These are phyloP conservation scores for Pilatotrama ljubarskyi DNA, from an alignment of 768 basidiomycete species.

Conservation along the genomic window DNA sequence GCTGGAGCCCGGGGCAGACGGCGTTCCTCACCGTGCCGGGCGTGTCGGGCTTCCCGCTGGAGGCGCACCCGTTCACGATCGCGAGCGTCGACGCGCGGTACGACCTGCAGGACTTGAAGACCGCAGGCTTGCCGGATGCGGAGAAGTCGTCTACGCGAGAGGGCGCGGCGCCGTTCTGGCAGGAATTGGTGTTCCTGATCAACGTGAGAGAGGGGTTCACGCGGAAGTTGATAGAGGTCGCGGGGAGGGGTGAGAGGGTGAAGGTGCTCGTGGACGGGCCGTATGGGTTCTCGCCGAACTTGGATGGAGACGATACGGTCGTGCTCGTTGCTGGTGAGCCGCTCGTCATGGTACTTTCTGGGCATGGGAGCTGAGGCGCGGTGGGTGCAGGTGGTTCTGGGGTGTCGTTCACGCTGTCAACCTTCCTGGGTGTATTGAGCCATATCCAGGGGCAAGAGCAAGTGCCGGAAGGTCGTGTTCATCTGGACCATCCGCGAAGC, in stretches of 20 bases:
- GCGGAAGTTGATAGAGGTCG: constrained; percentile 41
- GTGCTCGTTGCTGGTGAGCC: constrained; percentile 51
- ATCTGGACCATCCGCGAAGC: constrained; percentile 45
- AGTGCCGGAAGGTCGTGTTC: constrained; percentile 38
- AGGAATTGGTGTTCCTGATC: constrained; percentile 58
- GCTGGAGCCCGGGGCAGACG: constrained; percentile 55
- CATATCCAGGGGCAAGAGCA: constrained; percentile 29
- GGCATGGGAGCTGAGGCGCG: not conserved
- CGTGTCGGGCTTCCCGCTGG: constrained; percentile 45
- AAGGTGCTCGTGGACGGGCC: constrained; percentile 61
- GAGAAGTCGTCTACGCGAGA: constrained; percentile 5
- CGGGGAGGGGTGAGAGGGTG: constrained; percentile 33
- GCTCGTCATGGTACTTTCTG: not conserved
- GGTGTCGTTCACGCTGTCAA: constrained; percentile 46
- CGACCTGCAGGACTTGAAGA: constrained; percentile 4
- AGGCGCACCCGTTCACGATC: constrained; percentile 67
- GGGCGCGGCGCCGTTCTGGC: constrained; percentile 22
- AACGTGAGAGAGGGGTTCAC: constrained; percentile 64
- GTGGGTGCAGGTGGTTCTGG: constrained; percentile 47
- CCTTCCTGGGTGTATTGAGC: constrained; percentile 45
- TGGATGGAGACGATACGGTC: constrained; percentile 44
- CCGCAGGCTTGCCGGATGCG: not conserved
- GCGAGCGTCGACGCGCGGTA: constrained; percentile 28
- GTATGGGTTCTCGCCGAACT: constrained; percentile 46
- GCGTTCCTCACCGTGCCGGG: constrained; percentile 52